These are phyloP conservation scores for Dissophora ornata DNA, from an alignment of 192 early-diverging fungal species.

Conservation along the genomic window DNA sequence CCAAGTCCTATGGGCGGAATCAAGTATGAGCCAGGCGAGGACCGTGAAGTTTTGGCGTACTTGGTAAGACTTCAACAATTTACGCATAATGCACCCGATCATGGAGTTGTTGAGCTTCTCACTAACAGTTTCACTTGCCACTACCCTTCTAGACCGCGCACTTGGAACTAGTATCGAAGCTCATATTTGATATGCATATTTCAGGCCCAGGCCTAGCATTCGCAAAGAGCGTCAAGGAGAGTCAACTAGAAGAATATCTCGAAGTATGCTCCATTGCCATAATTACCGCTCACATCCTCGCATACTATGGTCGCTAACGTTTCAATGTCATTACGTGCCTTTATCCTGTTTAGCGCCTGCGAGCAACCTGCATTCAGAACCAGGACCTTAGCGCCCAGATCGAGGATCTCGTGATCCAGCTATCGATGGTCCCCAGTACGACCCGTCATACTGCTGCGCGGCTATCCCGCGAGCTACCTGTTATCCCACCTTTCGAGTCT, in stretches of 20 bases:
- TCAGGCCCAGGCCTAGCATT: slow-evolving; percentile 26
- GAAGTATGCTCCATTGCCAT: slow-evolving; percentile 19
- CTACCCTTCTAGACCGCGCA: slow-evolving; percentile 41
- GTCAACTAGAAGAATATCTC: slow-evolving; percentile 17
- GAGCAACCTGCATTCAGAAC: slow-evolving; percentile 9
- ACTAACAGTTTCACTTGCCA: too few species aligned
- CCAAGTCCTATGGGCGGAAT: slow-evolving; percentile 13
- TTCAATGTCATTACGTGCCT: too few species aligned
- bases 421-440: slow-evolving; percentile 24
- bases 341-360: slow-evolving; percentile 30
- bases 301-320: too few species aligned
- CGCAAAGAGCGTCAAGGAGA: slow-evolving; percentile 35
- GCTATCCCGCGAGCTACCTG: slow-evolving; percentile 10
- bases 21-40: slow-evolving; percentile 38
- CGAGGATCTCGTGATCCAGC: slow-evolving; percentile 43
- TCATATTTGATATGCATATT: slow-evolving; percentile 44
- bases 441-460: not conserved
- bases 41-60: slow-evolving; percentile 34
- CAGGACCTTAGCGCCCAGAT: slow-evolving; percentile 42
- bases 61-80: slow-evolving; percentile 15
- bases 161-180: slow-evolving; percentile 35
- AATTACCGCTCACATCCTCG: too few species aligned
- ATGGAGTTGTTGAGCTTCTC: too few species aligned
- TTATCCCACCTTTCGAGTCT: slow-evolving; percentile 16
- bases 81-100: not conserved